phyloP scores from a whole-genome alignment of 1,284 basidiomycete genomes.

The Microbotryomycetes sp. region DNA sequence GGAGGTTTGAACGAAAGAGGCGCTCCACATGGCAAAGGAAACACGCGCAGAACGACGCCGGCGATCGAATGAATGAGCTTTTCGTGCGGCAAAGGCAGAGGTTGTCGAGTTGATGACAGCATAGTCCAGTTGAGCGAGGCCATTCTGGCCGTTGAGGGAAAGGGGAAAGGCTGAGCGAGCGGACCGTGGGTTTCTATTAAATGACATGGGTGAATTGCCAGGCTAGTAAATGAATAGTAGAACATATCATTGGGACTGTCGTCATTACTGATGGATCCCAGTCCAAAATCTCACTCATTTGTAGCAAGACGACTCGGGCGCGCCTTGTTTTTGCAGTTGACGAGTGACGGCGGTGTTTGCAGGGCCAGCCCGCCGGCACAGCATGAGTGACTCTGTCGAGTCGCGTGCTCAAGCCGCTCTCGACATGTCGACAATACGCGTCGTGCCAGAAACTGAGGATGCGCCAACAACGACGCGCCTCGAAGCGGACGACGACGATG shows the following conservation, averaged over 20 bases:
- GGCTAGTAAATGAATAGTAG: no score
- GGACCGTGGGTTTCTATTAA: no score
- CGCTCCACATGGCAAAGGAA: conserved; percentile 2
- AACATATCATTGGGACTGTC: no score
- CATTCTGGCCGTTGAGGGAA: conserved; percentile 13
- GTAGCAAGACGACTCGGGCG: no score
- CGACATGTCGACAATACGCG: not conserved
- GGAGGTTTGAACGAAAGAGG: not conserved
- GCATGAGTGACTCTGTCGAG: not conserved
- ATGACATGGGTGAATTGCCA: no score
- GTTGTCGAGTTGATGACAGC: not conserved
- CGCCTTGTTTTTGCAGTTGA: not conserved
- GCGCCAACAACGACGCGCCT: not conserved
- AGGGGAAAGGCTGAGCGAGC: no score
- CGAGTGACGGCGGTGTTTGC: no score
- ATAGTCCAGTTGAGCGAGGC: conserved; percentile 24
- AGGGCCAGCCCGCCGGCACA: not conserved
- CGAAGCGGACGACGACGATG: not conserved
- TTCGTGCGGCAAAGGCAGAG: conserved; percentile 24
- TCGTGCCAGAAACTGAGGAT: not conserved
- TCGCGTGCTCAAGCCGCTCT: not conserved
- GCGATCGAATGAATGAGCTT: conserved; percentile 14
- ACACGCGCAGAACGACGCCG: conserved; percentile 6
- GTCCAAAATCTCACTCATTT: no score
- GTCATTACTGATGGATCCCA: no score